phyloP scores from a whole-genome alignment of 345 rosid species.

The Linum lewisii region DNA sequence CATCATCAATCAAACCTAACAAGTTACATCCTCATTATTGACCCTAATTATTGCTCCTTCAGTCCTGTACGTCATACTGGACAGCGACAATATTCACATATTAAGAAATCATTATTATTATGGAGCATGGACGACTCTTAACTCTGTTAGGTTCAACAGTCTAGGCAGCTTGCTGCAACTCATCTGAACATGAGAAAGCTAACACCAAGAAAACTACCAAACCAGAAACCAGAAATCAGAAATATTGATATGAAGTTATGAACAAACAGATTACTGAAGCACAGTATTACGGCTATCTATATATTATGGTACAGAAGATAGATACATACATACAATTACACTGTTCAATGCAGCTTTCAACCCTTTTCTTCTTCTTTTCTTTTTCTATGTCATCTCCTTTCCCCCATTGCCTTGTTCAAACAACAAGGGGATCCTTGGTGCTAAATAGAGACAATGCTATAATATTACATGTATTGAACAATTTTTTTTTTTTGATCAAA shows the following conservation, averaged over 20 bases:
- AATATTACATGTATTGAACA: conserved; percentile 15
- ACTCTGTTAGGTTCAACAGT: too few relatives aligned
- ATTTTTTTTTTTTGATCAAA: too few relatives aligned
- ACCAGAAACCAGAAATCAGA: too few relatives aligned
- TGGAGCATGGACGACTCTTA: too few relatives aligned
- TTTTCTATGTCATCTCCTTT: neutral
- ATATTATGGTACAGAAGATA: neutral
- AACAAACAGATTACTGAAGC: neutral
- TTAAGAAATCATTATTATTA: too few relatives aligned
- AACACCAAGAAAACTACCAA: too few relatives aligned
- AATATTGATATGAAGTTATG: too few relatives aligned
- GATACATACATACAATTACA: conserved; percentile 22
- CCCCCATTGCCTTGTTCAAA: conserved; percentile 10
- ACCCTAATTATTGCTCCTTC: neutral
- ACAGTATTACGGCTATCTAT: neutral
- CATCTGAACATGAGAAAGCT: too few relatives aligned
- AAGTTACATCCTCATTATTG: neutral
- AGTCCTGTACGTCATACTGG: too few relatives aligned
- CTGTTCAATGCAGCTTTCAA: conserved; percentile 20
- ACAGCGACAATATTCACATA: too few relatives aligned
- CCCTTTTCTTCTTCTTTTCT: conserved; percentile 1
- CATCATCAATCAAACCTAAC: neutral
- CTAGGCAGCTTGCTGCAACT: too few relatives aligned
- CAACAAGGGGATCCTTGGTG: conserved; percentile 9
- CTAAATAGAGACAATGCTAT: neutral